Percentiles rank a stretch among this genome's conserved stretches.
Conservation (phyloP, 352 stramenopile species). For the Pythium aristosporum region DNA sequence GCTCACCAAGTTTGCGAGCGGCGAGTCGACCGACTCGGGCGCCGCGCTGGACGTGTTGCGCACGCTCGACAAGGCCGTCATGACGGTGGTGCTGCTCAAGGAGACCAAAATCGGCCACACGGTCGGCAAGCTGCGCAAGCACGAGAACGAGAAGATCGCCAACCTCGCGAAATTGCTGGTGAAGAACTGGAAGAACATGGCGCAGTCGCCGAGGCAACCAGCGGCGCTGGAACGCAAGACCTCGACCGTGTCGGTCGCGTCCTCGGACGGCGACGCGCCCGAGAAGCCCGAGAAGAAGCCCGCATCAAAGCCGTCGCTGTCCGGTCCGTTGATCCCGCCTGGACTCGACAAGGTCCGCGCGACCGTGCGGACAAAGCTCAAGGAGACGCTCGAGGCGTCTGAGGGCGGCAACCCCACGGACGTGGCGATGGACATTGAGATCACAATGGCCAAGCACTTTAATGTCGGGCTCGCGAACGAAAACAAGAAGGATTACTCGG, state of each 20-base stretch:
- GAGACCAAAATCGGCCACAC: constrained; percentile 85
- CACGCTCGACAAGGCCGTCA: constrained; percentile 47
- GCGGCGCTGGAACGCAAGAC: constrained; percentile 34
- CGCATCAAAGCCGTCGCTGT: constrained; percentile 17
- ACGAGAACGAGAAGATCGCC: constrained; percentile 82
- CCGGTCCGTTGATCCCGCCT: constrained; percentile 54
- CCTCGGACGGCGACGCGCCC: constrained; percentile 26
- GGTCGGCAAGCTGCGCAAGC: constrained; percentile 87
- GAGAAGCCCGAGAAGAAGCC: constrained; percentile 12
- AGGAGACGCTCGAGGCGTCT: constrained; percentile 61
- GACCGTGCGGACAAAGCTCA: constrained; percentile 79
- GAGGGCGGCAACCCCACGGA: constrained; percentile 50
- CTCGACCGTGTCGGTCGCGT: constrained; percentile 28
- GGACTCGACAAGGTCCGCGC: constrained; percentile 74
- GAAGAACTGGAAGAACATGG: constrained; percentile 88
- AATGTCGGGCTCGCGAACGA: constrained; percentile 63
- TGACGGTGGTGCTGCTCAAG: constrained; percentile 77
- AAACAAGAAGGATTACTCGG: constrained; percentile 89
- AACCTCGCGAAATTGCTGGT: constrained; percentile 74
- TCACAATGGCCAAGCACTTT: constrained; percentile 72
- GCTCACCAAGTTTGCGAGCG: constrained; percentile 69
- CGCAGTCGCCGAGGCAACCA: constrained; percentile 51
- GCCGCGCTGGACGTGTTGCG: constrained; percentile 66
- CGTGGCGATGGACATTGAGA: constrained; percentile 66
- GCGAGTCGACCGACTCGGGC: constrained; percentile 54